These are phyloP conservation scores for Citrullus amarus DNA, from an alignment of 306 rosid species.

Conservation along the genomic window DNA sequence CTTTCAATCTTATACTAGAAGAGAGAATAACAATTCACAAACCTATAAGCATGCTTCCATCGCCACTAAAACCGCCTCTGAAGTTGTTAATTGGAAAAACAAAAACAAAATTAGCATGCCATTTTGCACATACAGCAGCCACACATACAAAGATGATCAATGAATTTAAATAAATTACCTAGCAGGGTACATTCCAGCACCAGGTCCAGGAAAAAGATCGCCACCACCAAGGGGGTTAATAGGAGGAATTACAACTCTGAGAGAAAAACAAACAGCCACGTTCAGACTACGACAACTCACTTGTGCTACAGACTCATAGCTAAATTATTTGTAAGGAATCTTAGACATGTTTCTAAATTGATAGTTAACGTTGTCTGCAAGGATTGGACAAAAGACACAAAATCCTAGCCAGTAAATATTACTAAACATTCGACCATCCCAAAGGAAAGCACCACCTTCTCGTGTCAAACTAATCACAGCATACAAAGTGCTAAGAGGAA, in stretches of 20 bases:
- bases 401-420: background rate
- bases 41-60: constrained; percentile 75
- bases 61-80: constrained; percentile 44
- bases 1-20: background rate
- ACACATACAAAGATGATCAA: background rate
- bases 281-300: constrained; percentile 1
- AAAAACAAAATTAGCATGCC: constrained; percentile 3
- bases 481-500: background rate
- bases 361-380: background rate
- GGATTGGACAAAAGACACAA: background rate
- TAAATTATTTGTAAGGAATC: background rate
- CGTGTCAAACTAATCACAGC: background rate
- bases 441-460: background rate
- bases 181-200: constrained; percentile 57
- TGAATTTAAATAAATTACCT: constrained; percentile 30
- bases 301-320: background rate
- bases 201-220: constrained; percentile 68
- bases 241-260: constrained; percentile 45
- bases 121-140: background rate
- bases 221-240: constrained; percentile 34
- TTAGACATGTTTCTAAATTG: background rate
- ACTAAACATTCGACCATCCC: background rate
- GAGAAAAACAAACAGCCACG: constrained; percentile 10
- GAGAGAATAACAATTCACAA: constrained; percentile 12
- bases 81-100: background rate